phyloP scores from a whole-genome alignment of 306 rosid species.

The Senna tora region DNA sequence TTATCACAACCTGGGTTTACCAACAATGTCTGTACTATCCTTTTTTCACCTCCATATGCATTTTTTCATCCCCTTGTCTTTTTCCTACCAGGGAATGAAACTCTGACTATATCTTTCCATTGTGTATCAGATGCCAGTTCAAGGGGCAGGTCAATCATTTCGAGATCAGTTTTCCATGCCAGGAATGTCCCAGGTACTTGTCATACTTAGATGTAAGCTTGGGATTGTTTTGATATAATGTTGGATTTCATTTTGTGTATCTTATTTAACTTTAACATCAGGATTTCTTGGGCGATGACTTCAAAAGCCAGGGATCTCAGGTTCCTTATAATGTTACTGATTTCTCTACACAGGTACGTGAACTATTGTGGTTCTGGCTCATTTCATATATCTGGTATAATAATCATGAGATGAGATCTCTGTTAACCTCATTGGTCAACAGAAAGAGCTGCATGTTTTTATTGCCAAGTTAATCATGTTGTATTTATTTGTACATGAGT shows the following conservation, averaged over 20 bases:
- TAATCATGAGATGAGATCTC: background rate
- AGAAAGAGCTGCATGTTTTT: background rate
- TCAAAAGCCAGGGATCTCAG: conserved; percentile 97
- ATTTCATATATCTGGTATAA: conserved; percentile 5
- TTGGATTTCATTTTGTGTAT: conserved; percentile 22
- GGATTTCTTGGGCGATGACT: conserved; percentile 99
- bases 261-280: conserved; percentile 41
- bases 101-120: conserved; percentile 40
- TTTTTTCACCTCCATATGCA: background rate
- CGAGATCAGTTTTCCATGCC: conserved; percentile 89
- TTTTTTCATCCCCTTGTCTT: background rate
- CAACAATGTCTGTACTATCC: conserved; percentile 64
- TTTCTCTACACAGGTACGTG: conserved; percentile 85
- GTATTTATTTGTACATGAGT: background rate
- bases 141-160: conserved; percentile 77
- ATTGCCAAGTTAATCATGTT: background rate
- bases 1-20: conserved; percentile 95
- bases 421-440: background rate
- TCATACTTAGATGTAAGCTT: background rate
- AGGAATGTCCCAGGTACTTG: conserved; percentile 89
- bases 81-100: background rate
- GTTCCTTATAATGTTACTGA: conserved; percentile 93
- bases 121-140: conserved; percentile 74
- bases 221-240: conserved; percentile 31
- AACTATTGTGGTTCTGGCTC: conserved; percentile 2